These are phyloP conservation scores for Colletotrichum tamarilloi DNA, from an alignment of 2,329 filamentous ascomycete genomes.

Conservation along the genomic window DNA sequence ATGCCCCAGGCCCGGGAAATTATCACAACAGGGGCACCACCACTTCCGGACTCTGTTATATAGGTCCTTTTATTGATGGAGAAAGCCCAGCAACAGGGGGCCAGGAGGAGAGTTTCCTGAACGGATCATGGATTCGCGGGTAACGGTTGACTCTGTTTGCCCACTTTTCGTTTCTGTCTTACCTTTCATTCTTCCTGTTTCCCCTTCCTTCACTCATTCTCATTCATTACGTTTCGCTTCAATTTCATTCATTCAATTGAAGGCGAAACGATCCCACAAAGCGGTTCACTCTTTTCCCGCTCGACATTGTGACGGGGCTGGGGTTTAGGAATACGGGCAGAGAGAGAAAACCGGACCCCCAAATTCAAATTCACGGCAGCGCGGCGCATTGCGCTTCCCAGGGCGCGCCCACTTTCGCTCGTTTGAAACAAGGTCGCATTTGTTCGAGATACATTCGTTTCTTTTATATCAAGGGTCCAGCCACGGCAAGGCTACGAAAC, in stretches of 20 bases:
- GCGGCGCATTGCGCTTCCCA: slow-evolving; percentile 12
- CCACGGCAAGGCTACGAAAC: background rate
- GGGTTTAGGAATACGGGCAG: background rate
- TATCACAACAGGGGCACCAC: slow-evolving; percentile 35
- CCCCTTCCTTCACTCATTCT: background rate
- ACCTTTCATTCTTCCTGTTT: background rate
- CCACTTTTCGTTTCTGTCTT: slow-evolving; percentile 28
- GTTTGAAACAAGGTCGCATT: slow-evolving; percentile 7
- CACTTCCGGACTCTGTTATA: slow-evolving; percentile 21
- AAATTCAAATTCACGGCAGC: slow-evolving; percentile 4
- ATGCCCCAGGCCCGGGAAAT: slow-evolving; percentile 30
- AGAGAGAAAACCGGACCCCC: background rate
- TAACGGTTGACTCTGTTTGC: slow-evolving; percentile 15
- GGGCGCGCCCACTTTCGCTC: background rate
- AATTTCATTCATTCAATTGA: slow-evolving; percentile 11
- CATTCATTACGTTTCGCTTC: slow-evolving; percentile 15
- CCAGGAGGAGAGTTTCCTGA: background rate
- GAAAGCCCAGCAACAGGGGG: slow-evolving; percentile 1
- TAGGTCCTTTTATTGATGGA: slow-evolving; percentile 24
- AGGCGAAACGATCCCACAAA: background rate
- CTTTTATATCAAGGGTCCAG: background rate
- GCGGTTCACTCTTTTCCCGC: slow-evolving; percentile 22
- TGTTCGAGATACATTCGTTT: slow-evolving; percentile 14
- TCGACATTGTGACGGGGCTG: background rate
- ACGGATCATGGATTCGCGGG: slow-evolving; percentile 25